phyloP scores from a whole-genome alignment of 1,284 basidiomycete genomes.

The Hemileia vastatrix region DNA sequence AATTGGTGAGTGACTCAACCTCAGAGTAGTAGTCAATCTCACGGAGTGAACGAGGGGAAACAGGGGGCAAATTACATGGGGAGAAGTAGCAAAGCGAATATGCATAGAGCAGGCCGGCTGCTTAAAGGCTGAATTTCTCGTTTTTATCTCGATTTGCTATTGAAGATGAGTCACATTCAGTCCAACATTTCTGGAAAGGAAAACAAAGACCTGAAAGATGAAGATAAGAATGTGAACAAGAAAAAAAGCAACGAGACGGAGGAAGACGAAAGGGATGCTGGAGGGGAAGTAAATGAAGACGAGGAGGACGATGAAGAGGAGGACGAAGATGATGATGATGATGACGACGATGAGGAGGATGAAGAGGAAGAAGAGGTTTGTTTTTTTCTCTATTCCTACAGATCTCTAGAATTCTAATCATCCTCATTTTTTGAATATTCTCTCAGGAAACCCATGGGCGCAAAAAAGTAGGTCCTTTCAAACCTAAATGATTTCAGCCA shows the following conservation, averaged over 20 bases:
- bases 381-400: conserved; percentile 15
- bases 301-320: conserved; percentile 41
- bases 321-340: conserved; percentile 52
- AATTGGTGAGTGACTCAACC: too few species aligned
- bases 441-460: conserved; percentile 16
- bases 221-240: conserved; percentile 38
- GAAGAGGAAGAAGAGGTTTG: conserved; percentile 42
- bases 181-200: too few species aligned
- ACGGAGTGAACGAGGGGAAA: too few species aligned
- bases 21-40: too few species aligned
- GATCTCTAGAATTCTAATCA: conserved; percentile 22
- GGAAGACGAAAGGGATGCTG: conserved; percentile 40
- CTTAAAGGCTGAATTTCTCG: too few species aligned
- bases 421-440: conserved; percentile 2
- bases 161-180: too few species aligned
- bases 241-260: too few species aligned
- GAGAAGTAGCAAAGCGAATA: too few species aligned
- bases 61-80: too few species aligned
- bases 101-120: too few species aligned
- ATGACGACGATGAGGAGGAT: conserved; percentile 52
- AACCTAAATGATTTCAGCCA: background rate
- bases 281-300: conserved; percentile 31
- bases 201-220: conserved; percentile 46
- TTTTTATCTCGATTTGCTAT: too few species aligned
- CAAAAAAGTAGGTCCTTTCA: background rate